Evolutionary conservation across 106 monocot genomes (phyloP).

Genomic region (Dendrobium chrysotoxum): DNA sequence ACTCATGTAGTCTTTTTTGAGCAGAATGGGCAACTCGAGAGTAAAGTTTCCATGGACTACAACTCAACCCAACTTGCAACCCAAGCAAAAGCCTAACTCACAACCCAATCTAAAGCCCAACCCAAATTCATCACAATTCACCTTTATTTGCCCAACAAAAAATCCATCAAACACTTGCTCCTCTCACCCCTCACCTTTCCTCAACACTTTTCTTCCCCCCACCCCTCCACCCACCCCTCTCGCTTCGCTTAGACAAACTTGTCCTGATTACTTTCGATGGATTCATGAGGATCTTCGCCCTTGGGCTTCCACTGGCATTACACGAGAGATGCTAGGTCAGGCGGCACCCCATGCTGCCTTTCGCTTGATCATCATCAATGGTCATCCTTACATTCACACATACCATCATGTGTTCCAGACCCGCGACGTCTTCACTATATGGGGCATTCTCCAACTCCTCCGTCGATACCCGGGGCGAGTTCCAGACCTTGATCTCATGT

Average conservation of each 20-base stretch:
- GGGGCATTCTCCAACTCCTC: conserved; percentile 50
- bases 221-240: background rate
- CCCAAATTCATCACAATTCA: background rate
- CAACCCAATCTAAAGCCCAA: background rate
- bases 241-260: background rate
- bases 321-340: conserved; percentile 20
- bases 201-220: background rate
- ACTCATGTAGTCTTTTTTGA: background rate
- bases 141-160: background rate
- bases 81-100: background rate
- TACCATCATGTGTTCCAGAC: conserved; percentile 26
- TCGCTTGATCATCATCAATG: conserved; percentile 23
- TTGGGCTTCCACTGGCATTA: conserved; percentile 30
- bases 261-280: conserved; percentile 51
- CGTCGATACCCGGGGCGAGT: conserved; percentile 41
- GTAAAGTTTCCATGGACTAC: background rate
- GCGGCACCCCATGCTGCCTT: conserved; percentile 22
- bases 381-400: conserved; percentile 25
- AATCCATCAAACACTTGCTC: background rate
- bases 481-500: conserved; percentile 73
- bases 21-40: background rate
- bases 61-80: background rate
- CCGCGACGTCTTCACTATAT: conserved; percentile 38
- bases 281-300: conserved; percentile 36
- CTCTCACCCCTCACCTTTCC: background rate